phyloP scores from a whole-genome alignment of 352 stramenopile species.

The Globisporangium nodosum region DNA sequence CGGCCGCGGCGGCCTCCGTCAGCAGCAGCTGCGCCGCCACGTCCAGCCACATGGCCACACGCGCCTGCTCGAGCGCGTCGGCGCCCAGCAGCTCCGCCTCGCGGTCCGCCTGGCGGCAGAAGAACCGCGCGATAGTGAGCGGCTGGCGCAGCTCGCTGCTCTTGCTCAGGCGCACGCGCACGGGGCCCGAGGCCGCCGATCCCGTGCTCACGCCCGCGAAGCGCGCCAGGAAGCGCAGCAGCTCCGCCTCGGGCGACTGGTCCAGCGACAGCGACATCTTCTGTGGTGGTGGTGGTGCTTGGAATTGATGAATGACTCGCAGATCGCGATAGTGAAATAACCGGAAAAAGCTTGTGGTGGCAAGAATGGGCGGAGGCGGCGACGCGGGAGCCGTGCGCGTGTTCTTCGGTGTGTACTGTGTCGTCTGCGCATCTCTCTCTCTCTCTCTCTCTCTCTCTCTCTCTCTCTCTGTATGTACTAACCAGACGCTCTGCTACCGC shows the following conservation, averaged over 20 bases:
- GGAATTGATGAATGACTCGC: not conserved
- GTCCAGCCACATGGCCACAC: constrained; percentile 74
- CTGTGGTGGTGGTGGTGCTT: not conserved
- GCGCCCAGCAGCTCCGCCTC: constrained; percentile 61
- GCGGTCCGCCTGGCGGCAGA: constrained; percentile 65
- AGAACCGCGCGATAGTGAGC: constrained; percentile 71
- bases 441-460: too few relatives aligned
- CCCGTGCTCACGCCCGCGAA: constrained; percentile 73
- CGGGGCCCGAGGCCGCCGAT: constrained; percentile 62
- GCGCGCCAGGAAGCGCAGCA: constrained; percentile 76
- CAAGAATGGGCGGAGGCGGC: not conserved
- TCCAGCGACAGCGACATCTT: constrained; percentile 80
- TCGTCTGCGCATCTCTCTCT: not conserved
- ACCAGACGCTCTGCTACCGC: not conserved
- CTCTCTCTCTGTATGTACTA: too few relatives aligned
- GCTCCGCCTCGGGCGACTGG: constrained; percentile 65
- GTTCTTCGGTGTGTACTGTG: constrained; percentile 28
- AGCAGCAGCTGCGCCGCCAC: constrained; percentile 40
- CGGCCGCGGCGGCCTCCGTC: constrained; percentile 28
- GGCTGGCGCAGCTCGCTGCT: constrained; percentile 65
- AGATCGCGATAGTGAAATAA: not conserved
- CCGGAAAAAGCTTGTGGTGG: not conserved
- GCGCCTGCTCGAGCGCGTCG: constrained; percentile 59
- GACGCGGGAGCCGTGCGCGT: constrained; percentile 16
- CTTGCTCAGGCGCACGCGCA: constrained; percentile 73